Base-by-base conservation (phyloP, 352 stramenopile species). In the Phytophthora vignae region DNA sequence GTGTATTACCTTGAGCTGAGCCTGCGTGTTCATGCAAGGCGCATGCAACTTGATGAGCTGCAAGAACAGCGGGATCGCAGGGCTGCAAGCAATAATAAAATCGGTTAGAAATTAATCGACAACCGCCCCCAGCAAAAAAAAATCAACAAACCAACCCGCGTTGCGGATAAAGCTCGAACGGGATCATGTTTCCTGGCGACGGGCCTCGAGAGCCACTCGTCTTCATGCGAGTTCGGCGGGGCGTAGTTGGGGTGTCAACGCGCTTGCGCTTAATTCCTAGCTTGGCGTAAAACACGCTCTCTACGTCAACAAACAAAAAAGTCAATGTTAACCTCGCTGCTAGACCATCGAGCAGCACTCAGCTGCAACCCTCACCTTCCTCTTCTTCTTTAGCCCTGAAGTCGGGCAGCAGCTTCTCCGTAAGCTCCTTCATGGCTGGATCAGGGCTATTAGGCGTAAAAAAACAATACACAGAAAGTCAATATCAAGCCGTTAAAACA, bases 251-350 rank as follows among this genome's bases (percentile, higher is more conserved):
- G 42, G 44, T 11, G n/a, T 52, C 44, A 12, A 52, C 44, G n/a
- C 69, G 57, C 57, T 93, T 93, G 63, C 83, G 83, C 58, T 90
- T 91, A 58, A 93, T 84, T 0, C 82, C 80, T 31, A 91, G 60
- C 1, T 61, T 69, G 5, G 67, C 55, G 48, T 91, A 93, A 53
- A 90, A 90, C 11, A 50, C 40, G 9, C 46, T 54, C 57, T 77
- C 73, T 90, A 14, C 10, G 40, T n/a, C 22, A 62, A 59, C 1
- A 63, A 55, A 55, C 17, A 55, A 33, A 17, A 54, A 54, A 54
- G n/a, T 52, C n/a, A 52, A 17, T 25, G 40, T 36, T 27, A 21
- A 17, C 8, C 21, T 14, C 48, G n/a, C 21, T 8, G 11, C 10
- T n/a, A 15, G 2, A 63, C 12, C 19, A 54, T 63, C 27, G 14